phyloP scores from a whole-genome alignment of 2,329 filamentous ascomycete genomes.

The Botryotinia globosa region DNA sequence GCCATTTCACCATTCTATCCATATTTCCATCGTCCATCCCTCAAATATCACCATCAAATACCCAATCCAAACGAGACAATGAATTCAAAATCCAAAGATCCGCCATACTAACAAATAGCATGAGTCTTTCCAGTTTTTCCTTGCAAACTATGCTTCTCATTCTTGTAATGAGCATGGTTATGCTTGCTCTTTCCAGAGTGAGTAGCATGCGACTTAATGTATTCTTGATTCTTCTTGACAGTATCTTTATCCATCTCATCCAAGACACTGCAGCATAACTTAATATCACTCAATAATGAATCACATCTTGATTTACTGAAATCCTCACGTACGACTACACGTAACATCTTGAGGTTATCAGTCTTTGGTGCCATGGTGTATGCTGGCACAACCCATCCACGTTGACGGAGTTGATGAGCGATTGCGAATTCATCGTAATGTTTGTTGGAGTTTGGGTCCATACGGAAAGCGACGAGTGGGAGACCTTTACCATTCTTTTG shows the following conservation, averaged over 20 bases:
- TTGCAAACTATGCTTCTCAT: constrained; percentile 83
- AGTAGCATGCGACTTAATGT: constrained; percentile 56
- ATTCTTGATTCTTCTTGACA: constrained; percentile 67
- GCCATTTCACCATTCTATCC: background rate
- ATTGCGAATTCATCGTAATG: constrained; percentile 73
- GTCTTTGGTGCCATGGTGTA: constrained; percentile 85
- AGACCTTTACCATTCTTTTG: constrained; percentile 73
- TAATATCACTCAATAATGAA: constrained; percentile 72
- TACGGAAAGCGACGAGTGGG: constrained; percentile 85
- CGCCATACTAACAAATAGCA: constrained; percentile 63
- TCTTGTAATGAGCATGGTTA: constrained; percentile 51
- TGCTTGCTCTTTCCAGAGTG: constrained; percentile 52
- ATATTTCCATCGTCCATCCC: background rate
- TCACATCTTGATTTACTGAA: constrained; percentile 83
- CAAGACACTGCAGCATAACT: constrained; percentile 69
- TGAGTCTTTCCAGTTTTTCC: constrained; percentile 91
- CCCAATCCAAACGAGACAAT: background rate
- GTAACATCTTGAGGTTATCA: constrained; percentile 80
- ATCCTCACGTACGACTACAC: constrained; percentile 89
- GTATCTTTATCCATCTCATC: constrained; percentile 70
- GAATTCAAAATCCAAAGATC: background rate
- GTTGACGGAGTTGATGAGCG: constrained; percentile 80
- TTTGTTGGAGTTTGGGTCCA: constrained; percentile 55
- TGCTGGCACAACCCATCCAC: constrained; percentile 90
- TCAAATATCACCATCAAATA: background rate